Evolutionary conservation across 768 basidiomycete genomes (phyloP), one percentile per base, ranked within the genome.

Genomic region (Lactarius hatsudake): DNA sequence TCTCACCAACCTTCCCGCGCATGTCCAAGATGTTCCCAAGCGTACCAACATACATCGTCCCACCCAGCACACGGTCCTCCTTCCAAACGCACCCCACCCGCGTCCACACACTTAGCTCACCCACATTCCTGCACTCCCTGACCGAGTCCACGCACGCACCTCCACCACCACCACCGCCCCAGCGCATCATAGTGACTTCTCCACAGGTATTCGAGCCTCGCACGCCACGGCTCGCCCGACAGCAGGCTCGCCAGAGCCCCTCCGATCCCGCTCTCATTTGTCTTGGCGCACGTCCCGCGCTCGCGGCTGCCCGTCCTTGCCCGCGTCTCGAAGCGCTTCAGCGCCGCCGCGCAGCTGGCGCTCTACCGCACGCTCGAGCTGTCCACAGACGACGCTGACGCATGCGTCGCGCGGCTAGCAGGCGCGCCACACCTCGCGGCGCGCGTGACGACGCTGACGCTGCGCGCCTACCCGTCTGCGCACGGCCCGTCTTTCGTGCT

Each of bases 281-380:
- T 75, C 38, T 66, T 76, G 55, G 62, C 71, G 10, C 69, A 65
- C 57, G 45, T 73, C 5, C 32, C 71, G 7, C 71, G 64, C n/a
- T n/a, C 59, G 3, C 71, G 71, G 61, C 62, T 75, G 10, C 54
- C 75, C 17, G 54, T 71, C 5, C 63, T 76, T 51, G 71, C 73
- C 6, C 71, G 64, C 10, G 73, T 74, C 17, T 78, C 77, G 23
- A 65, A 62, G 18, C 55, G 68, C 12, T 74, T 77, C 58, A 67
- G 71, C 20, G 30, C 62, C 9, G 67, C 74, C 0, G 73, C 75
- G 1, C 73, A 72, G 5, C 38, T 62, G 2, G 68, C 64, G 12
- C 67, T 78, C 38, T 78, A 78, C 60, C 66, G 58, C 45, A 58
- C 67, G 32, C 62, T 78, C 18, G 72, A 74, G 61, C 63, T 76